Conservation (phyloP, 2,329 filamentous ascomycete species). For the Pseudogymnoascus sp. region DNA sequence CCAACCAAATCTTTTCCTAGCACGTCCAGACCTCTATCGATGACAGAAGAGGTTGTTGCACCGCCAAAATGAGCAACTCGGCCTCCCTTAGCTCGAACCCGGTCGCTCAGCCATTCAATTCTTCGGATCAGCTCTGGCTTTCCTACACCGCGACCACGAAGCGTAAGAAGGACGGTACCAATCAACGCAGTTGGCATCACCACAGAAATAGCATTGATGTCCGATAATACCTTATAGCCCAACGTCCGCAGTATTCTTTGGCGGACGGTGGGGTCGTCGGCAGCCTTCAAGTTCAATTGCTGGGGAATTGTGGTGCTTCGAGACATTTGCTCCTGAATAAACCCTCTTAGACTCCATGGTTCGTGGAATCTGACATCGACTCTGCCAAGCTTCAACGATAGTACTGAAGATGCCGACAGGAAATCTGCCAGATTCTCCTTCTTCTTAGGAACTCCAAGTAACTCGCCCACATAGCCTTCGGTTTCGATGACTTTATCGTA, state of each 20-base stretch:
- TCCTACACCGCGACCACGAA: slow-evolving; percentile 86
- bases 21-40: slow-evolving; percentile 85
- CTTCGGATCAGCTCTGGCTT: slow-evolving; percentile 77
- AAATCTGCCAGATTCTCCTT: slow-evolving; percentile 92
- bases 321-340: slow-evolving; percentile 69
- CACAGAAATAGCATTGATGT: slow-evolving; percentile 94
- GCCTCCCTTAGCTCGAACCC: slow-evolving; percentile 79
- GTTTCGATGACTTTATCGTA: slow-evolving; percentile 99
- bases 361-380: slow-evolving; percentile 96
- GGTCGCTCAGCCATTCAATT: slow-evolving; percentile 81
- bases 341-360: slow-evolving; percentile 83
- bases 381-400: slow-evolving; percentile 81
- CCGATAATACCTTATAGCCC: slow-evolving; percentile 84
- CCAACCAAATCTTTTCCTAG: slow-evolving; percentile 86
- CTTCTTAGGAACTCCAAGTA: slow-evolving; percentile 88
- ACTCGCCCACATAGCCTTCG: slow-evolving; percentile 89
- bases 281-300: slow-evolving; percentile 40
- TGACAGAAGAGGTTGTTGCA: slow-evolving; percentile 69
- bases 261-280: slow-evolving; percentile 29
- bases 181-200: slow-evolving; percentile 98
- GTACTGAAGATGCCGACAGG: slow-evolving; percentile 74
- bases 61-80: slow-evolving; percentile 89
- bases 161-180: slow-evolving; percentile 83
- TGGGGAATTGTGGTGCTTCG: slow-evolving; percentile 47
- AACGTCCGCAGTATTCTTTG: slow-evolving; percentile 75